Percentiles rank a stretch among this genome's conserved stretches.
Conservation (phyloP, 106 monocot species). For the Chionographis japonica region DNA sequence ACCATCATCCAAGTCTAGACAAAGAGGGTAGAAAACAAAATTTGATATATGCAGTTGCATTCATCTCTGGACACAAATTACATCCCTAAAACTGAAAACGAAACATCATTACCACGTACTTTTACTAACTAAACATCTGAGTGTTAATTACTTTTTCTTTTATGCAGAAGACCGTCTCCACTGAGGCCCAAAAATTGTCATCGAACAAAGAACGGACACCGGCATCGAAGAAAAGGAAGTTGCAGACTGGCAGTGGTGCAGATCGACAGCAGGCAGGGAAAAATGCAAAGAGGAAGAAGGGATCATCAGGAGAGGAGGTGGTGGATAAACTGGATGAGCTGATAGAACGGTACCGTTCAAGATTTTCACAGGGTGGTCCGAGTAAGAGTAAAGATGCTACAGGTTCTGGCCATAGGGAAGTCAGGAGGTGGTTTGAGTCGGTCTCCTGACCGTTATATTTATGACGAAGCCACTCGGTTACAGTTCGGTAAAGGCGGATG, state of each 20-base stretch:
- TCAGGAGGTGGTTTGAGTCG: slow-evolving; percentile 68
- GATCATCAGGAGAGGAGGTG: slow-evolving; percentile 23
- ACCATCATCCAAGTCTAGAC: too few relatives aligned
- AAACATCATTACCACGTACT: background rate
- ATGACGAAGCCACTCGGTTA: too few relatives aligned
- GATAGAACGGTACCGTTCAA: slow-evolving; percentile 75
- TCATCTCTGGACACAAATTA: background rate
- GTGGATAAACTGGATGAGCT: slow-evolving; percentile 71
- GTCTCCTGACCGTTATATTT: too few relatives aligned
- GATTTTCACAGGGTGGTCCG: slow-evolving; percentile 32
- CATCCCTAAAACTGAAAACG: background rate
- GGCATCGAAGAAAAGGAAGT: slow-evolving; percentile 44
- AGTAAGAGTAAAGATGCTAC: slow-evolving; percentile 22
- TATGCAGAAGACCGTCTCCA: slow-evolving; percentile 9
- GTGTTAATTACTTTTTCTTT: background rate
- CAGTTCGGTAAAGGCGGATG: too few relatives aligned
- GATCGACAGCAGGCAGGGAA: slow-evolving; percentile 13
- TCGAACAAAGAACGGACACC: slow-evolving; percentile 7
- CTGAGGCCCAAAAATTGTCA: background rate
- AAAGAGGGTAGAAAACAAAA: too few relatives aligned
- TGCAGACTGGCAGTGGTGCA: background rate
- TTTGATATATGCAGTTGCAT: too few relatives aligned
- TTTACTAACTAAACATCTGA: background rate
- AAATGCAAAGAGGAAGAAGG: slow-evolving; percentile 28
- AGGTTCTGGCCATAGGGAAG: slow-evolving; percentile 14